Evolutionary conservation across 176 grass and related monocot genomes (phyloP).

Genomic region (Triticum timopheevii): DNA sequence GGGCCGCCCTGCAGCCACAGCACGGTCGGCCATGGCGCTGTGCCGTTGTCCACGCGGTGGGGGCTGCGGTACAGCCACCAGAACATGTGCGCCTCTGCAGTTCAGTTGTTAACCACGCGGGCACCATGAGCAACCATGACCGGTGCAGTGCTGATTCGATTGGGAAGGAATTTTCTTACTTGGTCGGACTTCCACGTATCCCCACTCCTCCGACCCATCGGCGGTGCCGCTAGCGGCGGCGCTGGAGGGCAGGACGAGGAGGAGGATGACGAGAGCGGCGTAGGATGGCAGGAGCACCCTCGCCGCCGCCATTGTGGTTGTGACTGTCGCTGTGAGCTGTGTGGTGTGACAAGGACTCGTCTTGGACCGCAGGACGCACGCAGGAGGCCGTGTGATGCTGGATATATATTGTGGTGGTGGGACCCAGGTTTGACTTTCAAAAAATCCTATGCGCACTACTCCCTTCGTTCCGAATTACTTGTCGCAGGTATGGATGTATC

Average conservation of each 20-base stretch:
- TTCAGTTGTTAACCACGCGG: background rate
- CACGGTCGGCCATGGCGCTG: conserved; percentile 75
- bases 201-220: conserved; percentile 90
- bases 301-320: background rate
- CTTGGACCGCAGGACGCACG: background rate
- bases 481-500: no score
- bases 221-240: conserved; percentile 21
- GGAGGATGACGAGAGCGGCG: background rate
- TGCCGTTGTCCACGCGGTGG: conserved; percentile 43
- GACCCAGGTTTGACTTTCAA: background rate
- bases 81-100: conserved; percentile 90
- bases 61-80: conserved; percentile 89
- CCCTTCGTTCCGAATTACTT: no score
- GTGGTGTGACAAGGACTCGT: background rate
- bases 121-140: background rate
- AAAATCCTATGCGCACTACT: no score
- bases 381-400: background rate
- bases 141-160: no score
- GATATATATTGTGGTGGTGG: background rate
- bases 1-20: conserved; percentile 93
- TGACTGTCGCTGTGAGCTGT: no score
- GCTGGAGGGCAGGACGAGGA: background rate
- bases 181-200: conserved; percentile 79
- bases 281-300: conserved; percentile 11
- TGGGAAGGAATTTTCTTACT: conserved; percentile 33